These are phyloP conservation scores for Metarhizium robertsii DNA, from an alignment of 2,329 filamentous ascomycete genomes.

Conservation along the genomic window DNA sequence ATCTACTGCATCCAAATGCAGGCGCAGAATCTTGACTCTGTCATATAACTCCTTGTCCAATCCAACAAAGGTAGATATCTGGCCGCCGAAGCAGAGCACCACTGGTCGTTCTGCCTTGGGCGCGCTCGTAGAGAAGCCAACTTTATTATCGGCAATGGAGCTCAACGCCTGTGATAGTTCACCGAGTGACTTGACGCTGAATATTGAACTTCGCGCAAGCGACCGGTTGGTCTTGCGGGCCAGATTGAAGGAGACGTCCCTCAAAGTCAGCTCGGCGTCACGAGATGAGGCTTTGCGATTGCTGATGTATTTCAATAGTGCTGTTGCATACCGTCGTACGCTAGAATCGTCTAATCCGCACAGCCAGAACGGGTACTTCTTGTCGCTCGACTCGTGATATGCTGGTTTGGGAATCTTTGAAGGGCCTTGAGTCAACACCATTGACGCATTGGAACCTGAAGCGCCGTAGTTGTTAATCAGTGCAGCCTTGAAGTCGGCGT, in stretches of 20 bases:
- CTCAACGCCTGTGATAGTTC: not conserved
- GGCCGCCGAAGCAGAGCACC: slow-evolving; percentile 23
- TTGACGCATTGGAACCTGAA: slow-evolving; percentile 22
- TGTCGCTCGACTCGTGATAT: not conserved
- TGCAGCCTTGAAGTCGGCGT: slow-evolving; percentile 16
- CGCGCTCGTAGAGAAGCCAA: not conserved
- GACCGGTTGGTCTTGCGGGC: not conserved
- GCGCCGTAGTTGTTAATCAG: slow-evolving; percentile 28
- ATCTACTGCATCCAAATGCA: slow-evolving; percentile 8
- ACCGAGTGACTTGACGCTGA: not conserved
- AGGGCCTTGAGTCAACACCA: slow-evolving; percentile 14
- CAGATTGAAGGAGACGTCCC: not conserved
- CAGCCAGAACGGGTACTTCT: not conserved
- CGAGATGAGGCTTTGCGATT: not conserved
- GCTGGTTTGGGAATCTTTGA: not conserved
- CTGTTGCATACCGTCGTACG: not conserved
- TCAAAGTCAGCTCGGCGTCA: not conserved
- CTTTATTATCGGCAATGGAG: not conserved
- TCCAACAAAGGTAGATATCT: slow-evolving; percentile 19
- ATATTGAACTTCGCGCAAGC: not conserved
- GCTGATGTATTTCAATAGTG: not conserved
- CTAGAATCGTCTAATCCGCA: not conserved
- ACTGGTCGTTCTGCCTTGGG: slow-evolving; percentile 13
- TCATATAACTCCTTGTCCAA: slow-evolving; percentile 22
- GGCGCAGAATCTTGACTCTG: slow-evolving; percentile 11